Percentiles rank a stretch among this genome's conserved stretches.
These are phyloP conservation scores for Chenopodium formosanum DNA, from an alignment of 148 eudicot species.

Conservation along the genomic window DNA sequence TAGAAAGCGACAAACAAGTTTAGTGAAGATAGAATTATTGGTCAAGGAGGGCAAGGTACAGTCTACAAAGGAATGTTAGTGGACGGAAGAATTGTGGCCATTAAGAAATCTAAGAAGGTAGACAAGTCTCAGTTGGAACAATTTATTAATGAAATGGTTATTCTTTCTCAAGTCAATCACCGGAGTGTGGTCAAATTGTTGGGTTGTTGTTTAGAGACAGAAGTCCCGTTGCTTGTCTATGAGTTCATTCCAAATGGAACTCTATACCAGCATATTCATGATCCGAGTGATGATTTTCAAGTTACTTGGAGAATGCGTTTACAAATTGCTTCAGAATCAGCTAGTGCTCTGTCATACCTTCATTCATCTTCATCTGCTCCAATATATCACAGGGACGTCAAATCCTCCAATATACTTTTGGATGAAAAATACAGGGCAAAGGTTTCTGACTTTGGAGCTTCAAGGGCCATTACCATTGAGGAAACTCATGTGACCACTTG, in stretches of 20 bases:
- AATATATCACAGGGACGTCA: conserved; percentile 25
- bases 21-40: no score
- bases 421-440: conserved; percentile 28
- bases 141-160: no score
- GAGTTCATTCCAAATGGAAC: conserved; percentile 11
- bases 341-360: conserved; percentile 24
- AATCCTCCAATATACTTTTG: conserved; percentile 30
- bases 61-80: no score
- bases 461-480: conserved; percentile 30
- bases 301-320: conserved; percentile 30
- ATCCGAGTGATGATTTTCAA: conserved; percentile 13
- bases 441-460: conserved; percentile 29
- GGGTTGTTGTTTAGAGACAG: no score
- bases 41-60: no score
- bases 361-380: conserved; percentile 23
- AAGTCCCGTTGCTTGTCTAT: no score
- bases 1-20: conserved; percentile 20
- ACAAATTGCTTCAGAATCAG: conserved; percentile 34
- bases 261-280: no score
- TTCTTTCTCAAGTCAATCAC: no score
- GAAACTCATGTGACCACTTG: conserved; percentile 32
- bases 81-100: no score
- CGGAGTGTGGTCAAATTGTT: no score
- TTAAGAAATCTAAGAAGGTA: no score
- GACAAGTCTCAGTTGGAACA: no score